Base-by-base conservation (phyloP, 768 basidiomycete genomes). In the Termitomyces sp. region DNA sequence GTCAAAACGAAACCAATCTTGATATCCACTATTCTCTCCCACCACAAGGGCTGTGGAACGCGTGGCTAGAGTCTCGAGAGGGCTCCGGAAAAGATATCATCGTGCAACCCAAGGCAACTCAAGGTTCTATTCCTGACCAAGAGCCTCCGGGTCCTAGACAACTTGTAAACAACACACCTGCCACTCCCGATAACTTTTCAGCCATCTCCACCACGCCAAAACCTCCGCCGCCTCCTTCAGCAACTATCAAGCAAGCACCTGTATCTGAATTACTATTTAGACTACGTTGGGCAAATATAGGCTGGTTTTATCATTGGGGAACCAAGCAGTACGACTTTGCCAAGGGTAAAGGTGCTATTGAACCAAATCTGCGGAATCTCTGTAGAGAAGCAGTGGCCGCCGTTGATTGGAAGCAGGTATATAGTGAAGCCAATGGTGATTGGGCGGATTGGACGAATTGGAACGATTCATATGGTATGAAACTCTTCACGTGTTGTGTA, bases 271-370 rank as follows among this genome's bases (percentile, higher is more conserved):
- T 98, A 15, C 65, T 95, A 16, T 78, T 76, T 6, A 95, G 91
- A 69, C 70, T 99, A 50, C 82, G 96, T 50, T 99, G 96, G 96
- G 89, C 93, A 1, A 98, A 96, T 66, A 89, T 99, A 51, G 96
- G 96, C 11, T 91, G 91, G 86, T 91, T 83, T 54, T 99, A 99
- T 72, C 93, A 98, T 75, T 98, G 96, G 96, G 91, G 92, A 3
- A 91, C 86, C 31, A 99, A 98, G 67, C 87, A 91, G 59, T 99
- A 99, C 68, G 93, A 97, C 67, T 95, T 97, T 64, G 81, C 84
- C 1, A 85, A 80, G 54, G 83, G 84, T 2, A 84, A 82, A 58
- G 87, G 83, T 0, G 76, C 77, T 0, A 84, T 98, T 47, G 83
- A 88, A 49, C 63, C 73, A 2, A 73, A 76, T 7, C 68, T 96